These are phyloP conservation scores for Naganishia liquefaciens DNA, from an alignment of 1,284 basidiomycete species.

Conservation along the genomic window DNA sequence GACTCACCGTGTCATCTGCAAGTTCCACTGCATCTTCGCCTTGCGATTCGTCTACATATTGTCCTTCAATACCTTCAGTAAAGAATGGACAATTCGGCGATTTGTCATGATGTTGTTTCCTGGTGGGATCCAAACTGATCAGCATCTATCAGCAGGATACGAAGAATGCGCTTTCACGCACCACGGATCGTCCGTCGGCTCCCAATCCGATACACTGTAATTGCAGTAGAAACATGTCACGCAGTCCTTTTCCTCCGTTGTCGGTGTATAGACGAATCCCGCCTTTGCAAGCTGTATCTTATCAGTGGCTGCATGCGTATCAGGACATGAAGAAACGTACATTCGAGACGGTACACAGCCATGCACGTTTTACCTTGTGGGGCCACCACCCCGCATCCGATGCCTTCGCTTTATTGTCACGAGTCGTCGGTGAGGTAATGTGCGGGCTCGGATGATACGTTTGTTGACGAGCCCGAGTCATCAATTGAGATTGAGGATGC, in stretches of 20 bases:
- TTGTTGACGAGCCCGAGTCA: constrained; percentile 67
- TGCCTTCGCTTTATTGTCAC: constrained; percentile 42
- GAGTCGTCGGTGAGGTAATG: neutral
- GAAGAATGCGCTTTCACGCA: constrained; percentile 63
- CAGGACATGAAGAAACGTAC: constrained; percentile 53
- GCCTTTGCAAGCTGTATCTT: constrained; percentile 71
- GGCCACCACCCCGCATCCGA: constrained; percentile 61
- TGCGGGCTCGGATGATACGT: constrained; percentile 59
- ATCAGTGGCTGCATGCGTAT: neutral
- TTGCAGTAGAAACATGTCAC: constrained; percentile 76
- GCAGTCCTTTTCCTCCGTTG: constrained; percentile 64
- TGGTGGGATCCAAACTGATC: constrained; percentile 37
- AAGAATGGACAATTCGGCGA: constrained; percentile 50
- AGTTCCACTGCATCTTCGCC: neutral
- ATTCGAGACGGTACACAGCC: constrained; percentile 68
- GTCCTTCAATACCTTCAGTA: constrained; percentile 36
- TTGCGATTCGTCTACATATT: neutral
- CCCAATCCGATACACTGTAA: constrained; percentile 74
- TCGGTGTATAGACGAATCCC: constrained; percentile 74
- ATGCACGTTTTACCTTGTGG: constrained; percentile 65
- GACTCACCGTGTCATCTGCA: constrained; percentile 9
- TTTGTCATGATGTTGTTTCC: constrained; percentile 45
- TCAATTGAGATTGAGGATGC: constrained; percentile 64
- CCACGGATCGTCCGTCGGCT: constrained; percentile 74
- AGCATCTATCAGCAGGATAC: constrained; percentile 52